These are phyloP conservation scores for Tolypocladium ovalisporum DNA, from an alignment of 2,329 filamentous ascomycete species.

Conservation along the genomic window DNA sequence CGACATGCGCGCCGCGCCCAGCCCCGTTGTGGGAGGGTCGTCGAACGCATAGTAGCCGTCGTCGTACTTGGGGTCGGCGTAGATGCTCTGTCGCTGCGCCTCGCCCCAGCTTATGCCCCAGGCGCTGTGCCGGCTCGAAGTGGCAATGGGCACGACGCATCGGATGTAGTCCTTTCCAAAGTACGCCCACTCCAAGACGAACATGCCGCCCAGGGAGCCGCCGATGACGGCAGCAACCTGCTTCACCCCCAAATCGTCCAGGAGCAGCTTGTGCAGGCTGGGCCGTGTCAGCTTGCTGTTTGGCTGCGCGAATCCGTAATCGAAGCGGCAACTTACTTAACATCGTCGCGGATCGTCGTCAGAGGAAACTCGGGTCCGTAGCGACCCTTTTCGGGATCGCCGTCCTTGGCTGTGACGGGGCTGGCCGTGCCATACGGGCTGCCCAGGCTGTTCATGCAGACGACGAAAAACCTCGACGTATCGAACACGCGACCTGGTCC, in stretches of 20 bases:
- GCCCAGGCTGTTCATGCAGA: conserved; percentile 77
- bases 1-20: conserved; percentile 93
- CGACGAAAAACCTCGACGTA: conserved; percentile 70
- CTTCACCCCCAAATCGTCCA: conserved; percentile 70
- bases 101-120: conserved; percentile 91
- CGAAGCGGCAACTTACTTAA: conserved; percentile 53
- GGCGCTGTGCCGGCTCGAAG: conserved; percentile 73
- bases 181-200: conserved; percentile 86
- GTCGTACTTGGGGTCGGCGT: conserved; percentile 96
- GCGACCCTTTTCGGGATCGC: conserved; percentile 57
- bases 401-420: conserved; percentile 79
- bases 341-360: conserved; percentile 91
- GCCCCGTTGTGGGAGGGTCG: conserved; percentile 75
- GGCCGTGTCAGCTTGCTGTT: conserved; percentile 18
- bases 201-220: conserved; percentile 81
- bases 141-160: conserved; percentile 73
- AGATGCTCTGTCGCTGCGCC: conserved; percentile 85
- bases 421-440: conserved; percentile 83
- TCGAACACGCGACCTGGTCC: conserved; percentile 73
- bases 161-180: conserved; percentile 78
- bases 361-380: conserved; percentile 96
- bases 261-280: conserved; percentile 66
- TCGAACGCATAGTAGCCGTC: conserved; percentile 88
- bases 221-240: conserved; percentile 72
- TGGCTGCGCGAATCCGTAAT: background rate